Base-by-base conservation (phyloP, 768 basidiomycete genomes). In the Tulasnella calospora region DNA sequence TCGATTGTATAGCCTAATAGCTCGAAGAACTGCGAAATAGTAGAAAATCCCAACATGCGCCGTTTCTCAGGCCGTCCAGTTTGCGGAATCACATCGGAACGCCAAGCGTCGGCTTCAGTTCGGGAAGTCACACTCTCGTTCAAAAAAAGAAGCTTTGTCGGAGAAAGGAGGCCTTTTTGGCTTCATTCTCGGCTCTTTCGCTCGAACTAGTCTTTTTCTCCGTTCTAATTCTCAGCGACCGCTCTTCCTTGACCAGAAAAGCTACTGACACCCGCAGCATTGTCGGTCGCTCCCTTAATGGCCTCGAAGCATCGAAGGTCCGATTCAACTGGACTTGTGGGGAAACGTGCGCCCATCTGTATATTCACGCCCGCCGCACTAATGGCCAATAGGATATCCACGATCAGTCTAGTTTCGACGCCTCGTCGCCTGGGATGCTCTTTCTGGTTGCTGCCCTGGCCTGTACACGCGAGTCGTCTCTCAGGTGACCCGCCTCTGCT, bases 111-210 rank as follows among this genome's bases (percentile, higher is more conserved):
- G 61, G 61, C 61, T 15, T 67, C 61, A 67, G 15, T 67, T 67
- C 61, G 61, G 61, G 33, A 67, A 67, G 61, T 67, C 61, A 67
- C 61, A 67, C 61, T 67, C 33, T 67, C 61, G 27, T 35, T 17
- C 51, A 55, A 67, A 67, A 67, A 72, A 72, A 72, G 71, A 72
- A 72, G 71, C 71, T 72, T 72, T 72, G 38, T 72, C 71, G 71
- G 71, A 40, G 71, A 72, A 72, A 72, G 38, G 71, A 72, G 71
- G 71, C 44, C 71, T 72, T 72, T 72, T 72, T 72, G 71, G 71
- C 71, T 72, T 72, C 71, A 46, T 72, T 30, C 44, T 72, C 71
- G 71, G 71, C 71, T 72, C 71, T 40, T 67, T 67, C 61, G 61
- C 61, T 67, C 61, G 61, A 67, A 67, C 61, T 5, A 67, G 61